Evolutionary conservation across 305 asterid genomes (phyloP).

Genomic region (Lippia alba): DNA sequence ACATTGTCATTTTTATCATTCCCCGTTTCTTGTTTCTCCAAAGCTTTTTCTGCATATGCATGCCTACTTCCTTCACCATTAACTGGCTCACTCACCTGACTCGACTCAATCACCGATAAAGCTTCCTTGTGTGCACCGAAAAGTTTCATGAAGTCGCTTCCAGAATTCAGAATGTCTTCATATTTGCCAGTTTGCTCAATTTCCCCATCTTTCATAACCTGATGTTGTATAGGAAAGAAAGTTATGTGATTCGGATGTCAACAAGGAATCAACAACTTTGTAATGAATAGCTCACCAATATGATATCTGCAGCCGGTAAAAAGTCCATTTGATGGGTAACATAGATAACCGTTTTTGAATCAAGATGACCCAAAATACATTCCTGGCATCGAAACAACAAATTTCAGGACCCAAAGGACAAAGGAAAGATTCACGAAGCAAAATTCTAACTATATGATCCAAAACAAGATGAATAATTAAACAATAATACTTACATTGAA

Average conservation of each 20-base stretch:
- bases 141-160: conserved; percentile 60
- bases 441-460: not conserved
- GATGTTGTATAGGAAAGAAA: not conserved
- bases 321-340: conserved; percentile 77
- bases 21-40: conserved; percentile 36
- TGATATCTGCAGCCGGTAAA: conserved; percentile 64
- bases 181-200: conserved; percentile 64
- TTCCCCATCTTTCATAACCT: conserved; percentile 68
- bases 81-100: conserved; percentile 30
- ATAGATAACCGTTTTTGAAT: conserved; percentile 58
- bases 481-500: conserved; percentile 48
- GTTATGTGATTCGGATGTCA: not conserved
- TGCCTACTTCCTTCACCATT: conserved; percentile 30
- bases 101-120: conserved; percentile 48
- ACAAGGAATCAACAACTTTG: not conserved
- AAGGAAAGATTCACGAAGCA: not conserved
- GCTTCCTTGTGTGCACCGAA: conserved; percentile 74
- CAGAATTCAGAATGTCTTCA: conserved; percentile 53
- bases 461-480: not conserved
- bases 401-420: not conserved
- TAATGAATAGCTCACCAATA: conserved; percentile 49
- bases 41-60: conserved; percentile 21
- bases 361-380: conserved; percentile 56
- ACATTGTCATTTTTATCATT: conserved; percentile 37
- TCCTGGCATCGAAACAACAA: conserved; percentile 47